These are phyloP conservation scores for Pseudofabraea citricarpa DNA, from an alignment of 2,329 filamentous ascomycete species.

Conservation along the genomic window DNA sequence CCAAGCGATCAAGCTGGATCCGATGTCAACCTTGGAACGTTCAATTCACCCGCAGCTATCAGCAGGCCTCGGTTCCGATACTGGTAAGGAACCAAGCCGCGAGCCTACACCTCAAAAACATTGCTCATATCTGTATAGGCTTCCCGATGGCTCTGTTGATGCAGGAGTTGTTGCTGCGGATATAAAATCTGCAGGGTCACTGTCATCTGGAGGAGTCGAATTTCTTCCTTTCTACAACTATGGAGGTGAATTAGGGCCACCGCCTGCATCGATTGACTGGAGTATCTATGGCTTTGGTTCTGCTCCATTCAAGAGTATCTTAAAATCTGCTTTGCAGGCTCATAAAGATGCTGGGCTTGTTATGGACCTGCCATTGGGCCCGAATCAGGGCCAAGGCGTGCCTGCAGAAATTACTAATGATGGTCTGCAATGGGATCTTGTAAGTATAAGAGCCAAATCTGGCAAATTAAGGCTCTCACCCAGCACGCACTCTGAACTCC, in stretches of 20 bases:
- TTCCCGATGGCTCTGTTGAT: constrained; percentile 7
- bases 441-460: neutral
- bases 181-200: constrained; percentile 1
- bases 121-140: neutral
- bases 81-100: neutral
- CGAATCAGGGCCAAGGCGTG: constrained; percentile 43
- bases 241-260: neutral
- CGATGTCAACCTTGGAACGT: constrained; percentile 6
- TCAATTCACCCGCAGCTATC: constrained; percentile 1
- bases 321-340: constrained; percentile 23
- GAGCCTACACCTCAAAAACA: neutral
- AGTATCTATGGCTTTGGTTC: constrained; percentile 36
- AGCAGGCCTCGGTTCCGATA: constrained; percentile 5
- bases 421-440: constrained; percentile 31
- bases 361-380: constrained; percentile 41
- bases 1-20: too few species aligned
- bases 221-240: constrained; percentile 7
- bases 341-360: constrained; percentile 30
- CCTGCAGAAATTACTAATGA: constrained; percentile 30
- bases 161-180: constrained; percentile 2
- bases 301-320: constrained; percentile 19
- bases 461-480: neutral
- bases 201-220: constrained; percentile 9
- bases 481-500: too few species aligned
- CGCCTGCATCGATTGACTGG: constrained; percentile 24